Evolutionary conservation across 225 moss, liverwort and hornwort genomes (phyloP).

Genomic region (Climacium dendroides): DNA sequence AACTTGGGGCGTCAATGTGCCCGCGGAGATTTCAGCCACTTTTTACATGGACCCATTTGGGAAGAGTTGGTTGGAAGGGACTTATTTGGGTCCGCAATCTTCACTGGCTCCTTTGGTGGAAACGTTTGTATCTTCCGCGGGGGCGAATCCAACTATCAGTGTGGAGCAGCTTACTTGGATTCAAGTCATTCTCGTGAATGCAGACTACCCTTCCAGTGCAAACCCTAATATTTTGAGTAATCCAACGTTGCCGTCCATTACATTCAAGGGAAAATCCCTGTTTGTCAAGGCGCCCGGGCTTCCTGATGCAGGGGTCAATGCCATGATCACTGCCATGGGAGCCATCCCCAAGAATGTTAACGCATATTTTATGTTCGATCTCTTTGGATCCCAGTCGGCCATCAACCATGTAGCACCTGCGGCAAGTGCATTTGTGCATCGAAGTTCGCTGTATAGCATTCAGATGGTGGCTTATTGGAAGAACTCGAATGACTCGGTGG

Average conservation of each 20-base stretch:
- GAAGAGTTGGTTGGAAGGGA: slow-evolving; percentile 29
- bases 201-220: slow-evolving; percentile 3
- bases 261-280: slow-evolving; percentile 60
- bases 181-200: slow-evolving; percentile 32
- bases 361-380: slow-evolving; percentile 54
- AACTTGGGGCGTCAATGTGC: slow-evolving; percentile 21
- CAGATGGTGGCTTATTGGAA: slow-evolving; percentile 64
- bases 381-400: slow-evolving; percentile 33
- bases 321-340: slow-evolving; percentile 28
- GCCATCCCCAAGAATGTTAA: background rate
- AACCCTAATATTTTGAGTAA: slow-evolving; percentile 11
- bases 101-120: background rate
- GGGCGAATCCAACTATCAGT: background rate
- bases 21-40: slow-evolving; percentile 41
- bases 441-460: slow-evolving; percentile 33
- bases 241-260: background rate
- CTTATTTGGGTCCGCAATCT: slow-evolving; percentile 22
- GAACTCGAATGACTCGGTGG: background rate
- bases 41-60: slow-evolving; percentile 49
- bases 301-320: slow-evolving; percentile 23
- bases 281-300: slow-evolving; percentile 32
- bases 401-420: slow-evolving; percentile 22
- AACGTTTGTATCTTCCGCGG: slow-evolving; percentile 4
- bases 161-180: slow-evolving; percentile 47
- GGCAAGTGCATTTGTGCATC: slow-evolving; percentile 37